Percentiles rank a stretch among this genome's conserved stretches.
These are phyloP conservation scores for Mortierella sp. DNA, from an alignment of 371 early-diverging fungal species.

Conservation along the genomic window DNA sequence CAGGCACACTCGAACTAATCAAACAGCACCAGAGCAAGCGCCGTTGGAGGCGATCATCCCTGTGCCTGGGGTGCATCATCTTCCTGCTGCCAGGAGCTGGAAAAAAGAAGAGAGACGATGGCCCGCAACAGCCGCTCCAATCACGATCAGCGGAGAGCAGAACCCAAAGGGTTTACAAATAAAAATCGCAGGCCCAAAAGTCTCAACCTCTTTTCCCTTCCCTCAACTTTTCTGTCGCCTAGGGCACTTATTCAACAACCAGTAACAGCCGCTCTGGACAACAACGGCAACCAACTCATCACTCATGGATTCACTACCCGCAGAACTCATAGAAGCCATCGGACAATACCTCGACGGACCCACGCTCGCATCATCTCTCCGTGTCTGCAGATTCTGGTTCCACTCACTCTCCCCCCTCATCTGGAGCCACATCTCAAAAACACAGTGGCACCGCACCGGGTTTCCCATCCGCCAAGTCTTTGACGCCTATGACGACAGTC, in stretches of 20 bases:
- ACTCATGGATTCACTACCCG: neutral
- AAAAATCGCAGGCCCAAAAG: too few relatives aligned
- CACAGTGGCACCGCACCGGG: conserved; percentile 2
- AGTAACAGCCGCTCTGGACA: neutral
- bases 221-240: too few relatives aligned
- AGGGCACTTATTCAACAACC: neutral
- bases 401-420: neutral
- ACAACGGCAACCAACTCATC: neutral
- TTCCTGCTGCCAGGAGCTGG: neutral
- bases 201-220: neutral
- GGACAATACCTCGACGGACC: conserved; percentile 15
- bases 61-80: too few relatives aligned
- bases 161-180: neutral
- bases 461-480: conserved; percentile 15
- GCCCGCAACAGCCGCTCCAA: neutral
- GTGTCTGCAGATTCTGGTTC: conserved; percentile 6
- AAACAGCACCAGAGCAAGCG: too few relatives aligned
- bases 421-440: conserved; percentile 6
- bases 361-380: neutral
- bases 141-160: too few relatives aligned
- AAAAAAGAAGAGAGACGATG: neutral
- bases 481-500: conserved; percentile 12
- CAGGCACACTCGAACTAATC: too few relatives aligned
- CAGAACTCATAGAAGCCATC: neutral
- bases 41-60: too few relatives aligned